Evolutionary conservation across 176 grass and related monocot species (phyloP).

Genomic region (Carex scoparia): DNA sequence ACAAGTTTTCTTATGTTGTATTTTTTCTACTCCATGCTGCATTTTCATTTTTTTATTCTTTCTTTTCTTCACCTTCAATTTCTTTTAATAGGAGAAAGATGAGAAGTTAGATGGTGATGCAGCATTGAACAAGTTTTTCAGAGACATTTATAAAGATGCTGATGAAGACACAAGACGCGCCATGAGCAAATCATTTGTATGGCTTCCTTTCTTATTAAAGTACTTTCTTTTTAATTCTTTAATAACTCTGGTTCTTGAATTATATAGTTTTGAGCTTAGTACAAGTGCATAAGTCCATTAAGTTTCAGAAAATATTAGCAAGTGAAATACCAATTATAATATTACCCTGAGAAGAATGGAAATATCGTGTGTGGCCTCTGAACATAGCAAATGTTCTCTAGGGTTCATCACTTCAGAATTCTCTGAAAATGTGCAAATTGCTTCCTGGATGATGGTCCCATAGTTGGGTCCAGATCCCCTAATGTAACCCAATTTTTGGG

Average conservation of each 20-base stretch:
- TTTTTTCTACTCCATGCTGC: not conserved
- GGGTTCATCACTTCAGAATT: not conserved
- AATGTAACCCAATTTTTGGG: no score
- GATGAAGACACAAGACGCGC: constrained; percentile 44
- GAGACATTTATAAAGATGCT: constrained; percentile 42
- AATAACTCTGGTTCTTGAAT: not conserved
- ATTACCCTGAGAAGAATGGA: not conserved
- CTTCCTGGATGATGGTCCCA: not conserved
- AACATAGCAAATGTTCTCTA: not conserved
- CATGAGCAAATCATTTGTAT: constrained; percentile 62
- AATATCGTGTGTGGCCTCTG: not conserved
- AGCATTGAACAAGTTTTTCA: constrained; percentile 46
- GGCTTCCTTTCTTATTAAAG: not conserved
- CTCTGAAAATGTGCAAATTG: not conserved
- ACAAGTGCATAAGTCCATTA: not conserved
- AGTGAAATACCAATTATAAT: not conserved
- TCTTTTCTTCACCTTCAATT: constrained; percentile 1
- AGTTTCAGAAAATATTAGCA: no score
- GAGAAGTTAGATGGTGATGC: constrained; percentile 47
- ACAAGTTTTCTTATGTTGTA: not conserved
- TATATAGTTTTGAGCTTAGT: not conserved
- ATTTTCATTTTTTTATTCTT: not conserved
- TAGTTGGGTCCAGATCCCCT: not conserved
- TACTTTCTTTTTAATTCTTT: not conserved
- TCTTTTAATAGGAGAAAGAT: constrained; percentile 28